Evolutionary conservation across 768 basidiomycete species (phyloP).

Genomic region (Gymnopilus dilepis): DNA sequence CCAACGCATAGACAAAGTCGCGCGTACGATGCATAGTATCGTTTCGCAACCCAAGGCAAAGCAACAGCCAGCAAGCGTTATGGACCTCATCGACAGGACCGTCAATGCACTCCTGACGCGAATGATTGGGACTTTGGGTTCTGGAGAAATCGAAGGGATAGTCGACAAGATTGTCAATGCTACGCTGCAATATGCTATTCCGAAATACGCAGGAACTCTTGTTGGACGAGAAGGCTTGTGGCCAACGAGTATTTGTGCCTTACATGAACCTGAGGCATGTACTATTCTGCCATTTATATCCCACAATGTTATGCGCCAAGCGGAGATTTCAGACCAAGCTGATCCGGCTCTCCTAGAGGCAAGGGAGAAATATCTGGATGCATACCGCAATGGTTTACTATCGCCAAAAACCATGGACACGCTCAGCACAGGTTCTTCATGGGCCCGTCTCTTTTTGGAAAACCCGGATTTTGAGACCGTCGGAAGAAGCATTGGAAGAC

Average conservation of each 20-base stretch:
- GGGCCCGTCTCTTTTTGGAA: slow-evolving; percentile 79
- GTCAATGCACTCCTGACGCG: slow-evolving; percentile 62
- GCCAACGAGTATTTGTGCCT: slow-evolving; percentile 61
- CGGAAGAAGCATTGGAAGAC: slow-evolving; percentile 62
- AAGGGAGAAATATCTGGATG: slow-evolving; percentile 59
- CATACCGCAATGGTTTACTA: slow-evolving; percentile 65
- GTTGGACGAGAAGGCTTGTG: slow-evolving; percentile 49
- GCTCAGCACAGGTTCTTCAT: slow-evolving; percentile 66
- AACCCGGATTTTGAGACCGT: slow-evolving; percentile 77
- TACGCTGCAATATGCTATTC: slow-evolving; percentile 79
- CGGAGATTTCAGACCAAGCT: slow-evolving; percentile 34
- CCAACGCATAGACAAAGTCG: slow-evolving; percentile 73
- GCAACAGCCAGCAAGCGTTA: slow-evolving; percentile 67
- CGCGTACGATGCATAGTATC: slow-evolving; percentile 59
- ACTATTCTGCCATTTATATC: slow-evolving; percentile 59
- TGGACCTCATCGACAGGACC: slow-evolving; percentile 77
- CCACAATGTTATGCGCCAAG: slow-evolving; percentile 42
- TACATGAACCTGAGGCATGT: slow-evolving; percentile 65
- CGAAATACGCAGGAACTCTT: slow-evolving; percentile 53
- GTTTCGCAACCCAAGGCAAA: slow-evolving; percentile 57
- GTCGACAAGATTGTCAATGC: slow-evolving; percentile 75
- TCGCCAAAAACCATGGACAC: slow-evolving; percentile 63
- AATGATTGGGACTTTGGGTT: slow-evolving; percentile 51
- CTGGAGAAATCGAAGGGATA: slow-evolving; percentile 68
- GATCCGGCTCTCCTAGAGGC: slow-evolving; percentile 43